A percentile compares a stretch with the other conserved stretches of the same genome.
These are phyloP conservation scores for Penicillium angulare DNA, from an alignment of 495 filamentous ascomycete species.

Conservation along the genomic window DNA sequence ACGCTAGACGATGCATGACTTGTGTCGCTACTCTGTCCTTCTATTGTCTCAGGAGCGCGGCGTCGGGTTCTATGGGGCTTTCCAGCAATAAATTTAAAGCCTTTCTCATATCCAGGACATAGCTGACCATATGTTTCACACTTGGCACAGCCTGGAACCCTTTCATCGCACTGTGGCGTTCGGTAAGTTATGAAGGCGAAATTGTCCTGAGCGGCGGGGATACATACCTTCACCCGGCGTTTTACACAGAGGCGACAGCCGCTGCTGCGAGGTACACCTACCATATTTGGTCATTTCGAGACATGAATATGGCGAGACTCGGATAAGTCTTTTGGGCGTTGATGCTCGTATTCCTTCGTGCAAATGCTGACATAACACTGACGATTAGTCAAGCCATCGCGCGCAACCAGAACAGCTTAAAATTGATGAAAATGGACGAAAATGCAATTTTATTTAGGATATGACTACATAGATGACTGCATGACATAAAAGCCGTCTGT, in stretches of 20 bases:
- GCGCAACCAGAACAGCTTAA: no score
- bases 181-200: background rate
- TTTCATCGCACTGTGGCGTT: constrained; percentile 32
- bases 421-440: no score
- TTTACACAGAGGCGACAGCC: constrained; percentile 48
- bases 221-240: constrained; percentile 33
- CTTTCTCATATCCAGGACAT: constrained; percentile 36
- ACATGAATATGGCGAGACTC: background rate
- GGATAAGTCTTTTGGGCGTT: no score
- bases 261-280: constrained; percentile 54
- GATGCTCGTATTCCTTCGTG: constrained; percentile 12
- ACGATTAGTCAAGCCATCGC: background rate
- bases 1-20: background rate
- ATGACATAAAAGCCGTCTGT: no score
- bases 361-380: constrained; percentile 6
- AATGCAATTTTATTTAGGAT: no score
- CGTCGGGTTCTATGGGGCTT: constrained; percentile 31
- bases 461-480: no score
- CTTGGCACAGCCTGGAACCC: constrained; percentile 27
- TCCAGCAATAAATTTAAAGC: constrained; percentile 33
- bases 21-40: background rate
- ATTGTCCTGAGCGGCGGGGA: background rate
- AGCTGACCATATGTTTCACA: constrained; percentile 34
- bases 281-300: constrained; percentile 17
- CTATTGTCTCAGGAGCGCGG: background rate